Percentiles rank a stretch among this genome's conserved stretches.
Conservation (phyloP, 768 basidiomycete species). For the Boletus insuetus region DNA sequence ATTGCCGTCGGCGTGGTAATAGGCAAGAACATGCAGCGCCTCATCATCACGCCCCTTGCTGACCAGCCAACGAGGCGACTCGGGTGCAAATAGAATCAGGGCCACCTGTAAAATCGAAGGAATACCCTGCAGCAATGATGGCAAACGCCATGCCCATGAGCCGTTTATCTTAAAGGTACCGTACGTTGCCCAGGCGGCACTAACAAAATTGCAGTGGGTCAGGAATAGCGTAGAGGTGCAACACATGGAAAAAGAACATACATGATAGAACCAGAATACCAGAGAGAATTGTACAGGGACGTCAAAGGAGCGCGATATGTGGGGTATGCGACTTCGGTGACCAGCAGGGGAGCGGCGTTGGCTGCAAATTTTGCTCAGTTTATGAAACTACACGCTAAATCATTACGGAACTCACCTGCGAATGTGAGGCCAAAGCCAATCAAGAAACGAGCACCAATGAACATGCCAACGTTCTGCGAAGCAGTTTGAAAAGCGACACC, state of each 20-base stretch:
- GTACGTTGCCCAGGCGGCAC: slow-evolving; percentile 83
- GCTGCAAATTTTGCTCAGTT: slow-evolving; percentile 32
- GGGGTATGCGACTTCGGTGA: slow-evolving; percentile 86
- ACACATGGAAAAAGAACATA: slow-evolving; percentile 31
- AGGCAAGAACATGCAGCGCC: slow-evolving; percentile 69
- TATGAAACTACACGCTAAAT: not conserved
- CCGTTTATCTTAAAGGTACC: slow-evolving; percentile 69
- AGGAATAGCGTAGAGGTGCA: not conserved
- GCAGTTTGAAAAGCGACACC: slow-evolving; percentile 70
- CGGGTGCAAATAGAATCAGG: slow-evolving; percentile 70
- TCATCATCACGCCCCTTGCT: slow-evolving; percentile 69
- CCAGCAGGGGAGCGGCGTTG: slow-evolving; percentile 77
- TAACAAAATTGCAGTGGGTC: slow-evolving; percentile 15
- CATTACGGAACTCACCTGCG: slow-evolving; percentile 41
- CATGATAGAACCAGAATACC: slow-evolving; percentile 84
- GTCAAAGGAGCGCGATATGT: slow-evolving; percentile 77
- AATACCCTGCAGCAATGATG: slow-evolving; percentile 67
- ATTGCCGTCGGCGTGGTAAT: slow-evolving; percentile 82
- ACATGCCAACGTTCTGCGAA: slow-evolving; percentile 70
- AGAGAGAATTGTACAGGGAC: slow-evolving; percentile 78
- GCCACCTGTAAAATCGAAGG: slow-evolving; percentile 66
- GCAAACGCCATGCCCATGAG: slow-evolving; percentile 83
- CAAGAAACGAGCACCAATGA: slow-evolving; percentile 77
- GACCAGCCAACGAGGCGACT: slow-evolving; percentile 83
- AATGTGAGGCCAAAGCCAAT: slow-evolving; percentile 78